Conservation (phyloP, 305 asterid species). For the Ruellia speciosa region DNA sequence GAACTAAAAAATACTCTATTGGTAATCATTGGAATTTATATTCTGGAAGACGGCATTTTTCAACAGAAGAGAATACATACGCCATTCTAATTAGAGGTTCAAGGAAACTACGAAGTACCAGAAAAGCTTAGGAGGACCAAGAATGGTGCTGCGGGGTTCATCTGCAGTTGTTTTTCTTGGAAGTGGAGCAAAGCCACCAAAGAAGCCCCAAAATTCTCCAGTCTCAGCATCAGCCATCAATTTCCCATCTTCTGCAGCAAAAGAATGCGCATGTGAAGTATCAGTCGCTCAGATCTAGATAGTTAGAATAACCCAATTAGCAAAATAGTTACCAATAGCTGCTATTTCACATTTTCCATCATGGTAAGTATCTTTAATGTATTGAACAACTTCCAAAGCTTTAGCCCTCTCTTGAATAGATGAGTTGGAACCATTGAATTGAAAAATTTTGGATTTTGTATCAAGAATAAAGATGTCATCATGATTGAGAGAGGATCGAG, state of each 20-base stretch:
- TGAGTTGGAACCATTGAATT: conserved; percentile 92
- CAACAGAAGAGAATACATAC: neutral
- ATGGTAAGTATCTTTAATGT: conserved; percentile 88
- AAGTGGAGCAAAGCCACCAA: conserved; percentile 99
- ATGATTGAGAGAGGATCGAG: conserved; percentile 86
- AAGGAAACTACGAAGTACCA: conserved; percentile 41
- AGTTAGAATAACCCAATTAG: conserved; percentile 19
- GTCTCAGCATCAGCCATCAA: conserved; percentile 95
- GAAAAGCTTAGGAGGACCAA: conserved; percentile 48
- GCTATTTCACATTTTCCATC: conserved; percentile 96
- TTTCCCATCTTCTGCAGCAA: conserved; percentile 83
- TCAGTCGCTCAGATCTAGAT: conserved; percentile 14
- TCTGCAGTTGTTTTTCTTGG: conserved; percentile 57
- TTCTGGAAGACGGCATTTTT: too few relatives aligned
- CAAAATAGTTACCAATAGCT: conserved; percentile 58
- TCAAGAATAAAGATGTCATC: conserved; percentile 90
- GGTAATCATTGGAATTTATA: neutral
- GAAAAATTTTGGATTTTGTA: conserved; percentile 78
- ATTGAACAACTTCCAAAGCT: conserved; percentile 98
- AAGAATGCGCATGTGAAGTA: conserved; percentile 22
- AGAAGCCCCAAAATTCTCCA: conserved; percentile 94
- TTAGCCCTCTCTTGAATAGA: conserved; percentile 98
- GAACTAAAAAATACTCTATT: neutral
- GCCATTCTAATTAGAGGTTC: conserved; percentile 2
- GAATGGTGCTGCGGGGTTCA: conserved; percentile 35